Percentiles rank a stretch among this genome's conserved stretches.
These are phyloP conservation scores for Somion occarium DNA, from an alignment of 1,284 basidiomycete species.

Conservation along the genomic window DNA sequence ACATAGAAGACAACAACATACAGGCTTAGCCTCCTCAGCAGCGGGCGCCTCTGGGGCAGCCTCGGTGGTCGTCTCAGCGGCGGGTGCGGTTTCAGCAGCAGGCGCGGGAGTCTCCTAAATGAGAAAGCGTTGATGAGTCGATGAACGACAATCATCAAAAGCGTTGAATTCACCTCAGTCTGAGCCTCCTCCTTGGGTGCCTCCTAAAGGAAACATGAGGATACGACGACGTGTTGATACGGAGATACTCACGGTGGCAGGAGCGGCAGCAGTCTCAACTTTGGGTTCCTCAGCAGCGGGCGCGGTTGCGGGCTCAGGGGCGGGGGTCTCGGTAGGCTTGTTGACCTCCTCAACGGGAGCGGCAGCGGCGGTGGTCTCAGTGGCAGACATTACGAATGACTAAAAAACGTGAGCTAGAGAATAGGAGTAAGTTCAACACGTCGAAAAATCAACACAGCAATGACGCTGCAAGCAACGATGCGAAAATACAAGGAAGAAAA, in stretches of 20 bases:
- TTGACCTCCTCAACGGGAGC: constrained; percentile 45
- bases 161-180: constrained; percentile 33
- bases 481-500: constrained; percentile 10
- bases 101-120: constrained; percentile 29
- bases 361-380: constrained; percentile 45
- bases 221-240: constrained; percentile 13
- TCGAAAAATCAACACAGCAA: constrained; percentile 8
- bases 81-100: constrained; percentile 30
- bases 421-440: constrained; percentile 9
- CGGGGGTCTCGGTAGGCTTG: constrained; percentile 42
- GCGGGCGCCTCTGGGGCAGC: constrained; percentile 32
- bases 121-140: constrained; percentile 16
- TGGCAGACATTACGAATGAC: constrained; percentile 71
- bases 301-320: constrained; percentile 30
- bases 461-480: neutral
- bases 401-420: constrained; percentile 47
- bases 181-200: constrained; percentile 42
- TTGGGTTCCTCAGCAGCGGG: constrained; percentile 24
- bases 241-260: constrained; percentile 17
- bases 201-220: constrained; percentile 34
- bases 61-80: constrained; percentile 31
- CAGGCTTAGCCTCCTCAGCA: constrained; percentile 56
- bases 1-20: constrained; percentile 30
- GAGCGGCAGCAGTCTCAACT: constrained; percentile 27
- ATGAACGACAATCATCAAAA: constrained; percentile 5